Evolutionary conservation across 2,329 filamentous ascomycete genomes (phyloP), one percentile per base, ranked within the genome.

Genomic region (Hypoxylon sp.): DNA sequence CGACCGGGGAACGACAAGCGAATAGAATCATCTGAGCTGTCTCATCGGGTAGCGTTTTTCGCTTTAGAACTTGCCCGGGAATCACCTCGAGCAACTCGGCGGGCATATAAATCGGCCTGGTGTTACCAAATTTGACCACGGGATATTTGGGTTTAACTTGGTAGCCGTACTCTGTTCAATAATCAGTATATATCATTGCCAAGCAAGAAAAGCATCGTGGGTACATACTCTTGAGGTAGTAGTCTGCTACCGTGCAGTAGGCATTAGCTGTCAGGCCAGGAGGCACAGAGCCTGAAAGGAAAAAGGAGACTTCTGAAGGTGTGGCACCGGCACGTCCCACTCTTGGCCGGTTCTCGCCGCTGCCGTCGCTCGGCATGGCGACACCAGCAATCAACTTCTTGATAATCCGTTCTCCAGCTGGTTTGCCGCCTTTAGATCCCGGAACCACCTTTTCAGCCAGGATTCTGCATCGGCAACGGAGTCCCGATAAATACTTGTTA

Each of bases 11-110:
- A 3, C 90, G 85, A 59, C 90, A 92, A 1, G 93, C 90, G 74
- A 93, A 92, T 0, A 79, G 79, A 46, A 95, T 87, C 92, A 96
- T 94, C 0, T 79, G 72, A 0, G 84, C 81, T 0, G 90, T 91
- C 73, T 95, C 90, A 0, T 81, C 76, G 0, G 83, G 80, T 0
- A 76, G 83, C 14, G 94, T 80, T 71, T 89, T 88, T 3, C 84
- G 79, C 38, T 85, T 86, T 20, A 88, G 82, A 0, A 85, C 77
- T 72, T 96, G 92, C 0, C 91, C 91, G 0, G 85, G 82, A 7
- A 87, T 74, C 2, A 96, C 83, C 3, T 80, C 76, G 66, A 91
- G 89, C 4, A 89, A 79, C 74, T 94, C 90, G 0, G 87, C 85
- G 0, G 91, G 91, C 36, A 92, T 77, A 70, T 91, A 93, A 0